Evolutionary conservation across 2,329 filamentous ascomycete genomes (phyloP).

Genomic region (Trichophyton equinum): DNA sequence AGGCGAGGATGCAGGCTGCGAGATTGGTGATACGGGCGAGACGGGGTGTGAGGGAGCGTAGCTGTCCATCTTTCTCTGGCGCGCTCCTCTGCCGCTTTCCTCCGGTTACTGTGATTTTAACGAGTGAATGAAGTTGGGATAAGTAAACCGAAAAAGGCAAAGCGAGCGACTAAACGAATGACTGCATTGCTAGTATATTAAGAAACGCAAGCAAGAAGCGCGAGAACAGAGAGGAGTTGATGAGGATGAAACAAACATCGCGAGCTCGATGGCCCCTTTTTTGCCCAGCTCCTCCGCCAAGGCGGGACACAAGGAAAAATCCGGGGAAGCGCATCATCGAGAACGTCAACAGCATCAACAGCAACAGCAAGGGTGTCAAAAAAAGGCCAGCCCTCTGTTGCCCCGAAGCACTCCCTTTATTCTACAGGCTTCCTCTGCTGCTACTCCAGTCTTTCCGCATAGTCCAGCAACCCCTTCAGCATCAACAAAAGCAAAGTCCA

Average conservation of each 20-base stretch:
- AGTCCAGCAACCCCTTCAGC: neutral
- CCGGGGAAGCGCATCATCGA: neutral
- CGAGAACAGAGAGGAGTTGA: no score
- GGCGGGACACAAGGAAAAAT: neutral
- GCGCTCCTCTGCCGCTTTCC: neutral
- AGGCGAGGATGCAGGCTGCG: slow-evolving; percentile 3
- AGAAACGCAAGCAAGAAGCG: no score
- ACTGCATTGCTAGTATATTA: neutral
- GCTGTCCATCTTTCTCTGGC: neutral
- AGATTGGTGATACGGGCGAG: neutral
- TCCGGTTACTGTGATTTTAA: neutral
- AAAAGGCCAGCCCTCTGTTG: neutral
- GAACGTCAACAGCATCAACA: neutral
- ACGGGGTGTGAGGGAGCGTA: neutral
- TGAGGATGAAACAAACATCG: neutral
- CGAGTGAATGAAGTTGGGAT: neutral
- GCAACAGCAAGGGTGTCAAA: neutral
- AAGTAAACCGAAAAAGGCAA: no score
- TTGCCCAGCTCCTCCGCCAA: neutral
- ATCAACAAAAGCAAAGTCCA: neutral
- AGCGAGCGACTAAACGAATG: neutral
- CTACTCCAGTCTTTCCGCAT: neutral
- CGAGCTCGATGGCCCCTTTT: neutral
- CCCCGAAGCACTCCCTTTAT: neutral
- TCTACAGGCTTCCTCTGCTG: neutral